Percentiles rank a stretch among this genome's conserved stretches.
Evolutionary conservation across 1,284 basidiomycete species (phyloP).

Genomic region (Laetiporus sulphureus): DNA sequence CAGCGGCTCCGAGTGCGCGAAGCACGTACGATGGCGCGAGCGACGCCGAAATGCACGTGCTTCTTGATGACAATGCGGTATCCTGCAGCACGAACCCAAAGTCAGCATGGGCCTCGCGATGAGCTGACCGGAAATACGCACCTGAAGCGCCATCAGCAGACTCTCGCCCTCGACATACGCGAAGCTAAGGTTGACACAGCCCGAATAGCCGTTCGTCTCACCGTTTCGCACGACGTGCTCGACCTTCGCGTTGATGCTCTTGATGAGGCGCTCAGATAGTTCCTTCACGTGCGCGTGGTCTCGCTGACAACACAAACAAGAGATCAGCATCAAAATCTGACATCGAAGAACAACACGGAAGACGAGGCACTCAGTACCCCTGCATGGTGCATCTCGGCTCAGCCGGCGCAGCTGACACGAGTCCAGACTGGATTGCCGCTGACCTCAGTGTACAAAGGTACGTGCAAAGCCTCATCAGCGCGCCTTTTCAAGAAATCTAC

Average conservation of each 20-base stretch:
- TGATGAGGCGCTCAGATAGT: conserved; percentile 80
- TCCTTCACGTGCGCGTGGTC: conserved; percentile 78
- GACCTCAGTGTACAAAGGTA: conserved; percentile 22
- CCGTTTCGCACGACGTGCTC: conserved; percentile 94
- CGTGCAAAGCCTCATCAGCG: conserved; percentile 49
- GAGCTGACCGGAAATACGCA: no score
- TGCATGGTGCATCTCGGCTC: conserved; percentile 66
- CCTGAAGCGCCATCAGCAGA: conserved; percentile 96
- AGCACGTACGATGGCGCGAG: conserved; percentile 98
- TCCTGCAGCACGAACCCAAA: no score
- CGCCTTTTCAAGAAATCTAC: conserved; percentile 11
- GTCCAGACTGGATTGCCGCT: conserved; percentile 21
- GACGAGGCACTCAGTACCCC: conserved; percentile 72
- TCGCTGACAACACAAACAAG: no score
- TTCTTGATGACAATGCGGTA: conserved; percentile 95
- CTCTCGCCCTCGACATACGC: conserved; percentile 98
- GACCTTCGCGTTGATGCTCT: conserved; percentile 78
- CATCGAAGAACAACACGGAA: conserved; percentile 4
- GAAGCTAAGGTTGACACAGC: conserved; percentile 94
- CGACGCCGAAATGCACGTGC: conserved; percentile 97
- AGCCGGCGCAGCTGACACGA: conserved; percentile 38
- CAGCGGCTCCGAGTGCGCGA: conserved; percentile 90
- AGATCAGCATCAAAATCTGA: not conserved
- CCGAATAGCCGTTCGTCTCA: conserved; percentile 82
- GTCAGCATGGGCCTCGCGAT: no score